Evolutionary conservation across 371 early-diverging fungal species (phyloP), one percentile per base, ranked within the genome.

Genomic region (Actinomucor elegans): DNA sequence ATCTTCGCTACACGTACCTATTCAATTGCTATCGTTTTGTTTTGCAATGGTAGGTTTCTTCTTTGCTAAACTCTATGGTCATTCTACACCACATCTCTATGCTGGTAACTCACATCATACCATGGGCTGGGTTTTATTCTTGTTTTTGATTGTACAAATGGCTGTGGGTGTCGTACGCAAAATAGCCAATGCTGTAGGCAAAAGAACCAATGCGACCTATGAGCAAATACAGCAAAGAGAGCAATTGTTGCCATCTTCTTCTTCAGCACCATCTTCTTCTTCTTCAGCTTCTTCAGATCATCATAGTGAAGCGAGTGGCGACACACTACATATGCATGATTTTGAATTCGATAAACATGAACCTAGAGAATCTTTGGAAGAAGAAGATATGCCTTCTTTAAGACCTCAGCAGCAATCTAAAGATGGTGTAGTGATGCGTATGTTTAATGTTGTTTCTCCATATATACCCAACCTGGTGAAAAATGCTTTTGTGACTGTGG

Each of bases 51-150:
- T 66, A 31, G 78, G 78, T 3, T 77, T 65, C 50, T 72, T 72
- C 33, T 77, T 77, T 61, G 78, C 65, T 21, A 63, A 74, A 43
- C 9, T 74, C 2, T 77, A 77, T 52, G 78, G 75, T 17, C 78
- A 77, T 28, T 60, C 69, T 1, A 66, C 67, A 7, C 78, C 78
- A 21, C 75, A 73, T 51, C 51, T 77, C 4, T 77, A 77, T 42
- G 35, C 52, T 26, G 74, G 75, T 11, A 77, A 77, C 33, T 59
- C 65, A 14, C 78, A 77, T 47, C 78, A 77, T 57, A 64, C 72
- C 1, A 24, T 74, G 48, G 78, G 78, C 2, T 74, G 78, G 78
- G 35, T 69, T 24, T 24, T 77, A 3, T 74, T 71, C 34, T 32
- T 67, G 10, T 49, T 77, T 20, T 24, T 77, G 24, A 57, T 67